Evolutionary conservation across 495 filamentous ascomycete genomes (phyloP), one percentile per base, ranked within the genome.

Genomic region (Penicillium angulare): DNA sequence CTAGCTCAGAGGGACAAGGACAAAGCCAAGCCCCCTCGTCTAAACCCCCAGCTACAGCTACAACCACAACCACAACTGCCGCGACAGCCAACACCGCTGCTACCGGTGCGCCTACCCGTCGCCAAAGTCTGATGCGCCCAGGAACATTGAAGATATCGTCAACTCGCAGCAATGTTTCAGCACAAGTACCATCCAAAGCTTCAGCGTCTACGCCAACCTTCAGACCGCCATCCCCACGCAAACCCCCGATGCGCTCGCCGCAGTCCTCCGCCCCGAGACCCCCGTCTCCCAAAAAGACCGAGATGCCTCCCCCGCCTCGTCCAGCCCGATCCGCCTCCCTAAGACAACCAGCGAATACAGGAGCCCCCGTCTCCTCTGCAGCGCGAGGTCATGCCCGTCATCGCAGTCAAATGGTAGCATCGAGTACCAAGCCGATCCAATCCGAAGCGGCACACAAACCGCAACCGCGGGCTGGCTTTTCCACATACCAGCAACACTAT

Each of bases 401-500:
- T 40, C 64, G 61, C 9, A 76, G 73, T 29, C 73, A 76, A 55
- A 49, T 73, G 33, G 44, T 63, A 0, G 43, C 55, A 3, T 27
- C 57, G 32, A 56, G 35, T 27, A 43, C 59, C n/a, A 61, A 52
- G 23, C 56, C 55, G 12, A 39, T 21, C 2, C 36, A 21, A 22
- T 13, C 38, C n/a, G 38, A 41, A n/a, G 52, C 55, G 7, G 51
- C 56, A 12, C 55, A 69, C 16, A 68, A 64, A 23, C 64, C 59
- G 13, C 77, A 78, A 23, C 64, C 59, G 13, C 77, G 78, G 32
- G 75, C 83, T 6, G 45, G 13, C 73, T 88, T 88, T 59, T 79
- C 77, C 15, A 86, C 80, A 0, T 77, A 84, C 47, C 87, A 90
- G 51, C 84, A 89, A 58, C 80, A 85, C 50, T 86, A 80, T 62